Base-by-base conservation (phyloP, 108 stramenopile species). In the Cyclotella cryptica region DNA sequence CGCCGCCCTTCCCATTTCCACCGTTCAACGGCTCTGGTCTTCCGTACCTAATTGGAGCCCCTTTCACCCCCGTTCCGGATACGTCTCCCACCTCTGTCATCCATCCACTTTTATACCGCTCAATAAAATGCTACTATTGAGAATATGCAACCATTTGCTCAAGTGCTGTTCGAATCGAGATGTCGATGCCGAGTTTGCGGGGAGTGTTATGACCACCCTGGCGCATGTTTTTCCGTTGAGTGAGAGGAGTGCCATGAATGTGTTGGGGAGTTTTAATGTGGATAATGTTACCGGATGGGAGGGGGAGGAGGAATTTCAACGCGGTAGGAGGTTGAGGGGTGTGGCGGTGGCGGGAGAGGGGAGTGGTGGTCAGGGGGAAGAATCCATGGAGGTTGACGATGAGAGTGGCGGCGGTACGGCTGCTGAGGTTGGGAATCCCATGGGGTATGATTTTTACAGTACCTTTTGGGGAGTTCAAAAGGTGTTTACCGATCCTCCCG, bases 401-500 rank as follows among this genome's bases (percentile, higher is more conserved):
- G 69, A 76, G 46, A 42, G 53, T 55, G 22, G 45, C 22, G 55
- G n/a, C 4, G 19, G 26, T 1, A 53, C 21, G 1, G 6, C 9
- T 9, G 71, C 46, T 8, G 27, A 64, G 15, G 47, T 28, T 21
- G 35, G 19, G n/a, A 42, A 40, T 28, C 22, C 47, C 17, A n/a
- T 86, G 26, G 77, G 81, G 42, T 92, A 91, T 75, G 78, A 65
- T 13, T 78, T 92, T 24, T 95, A 95, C 72, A 60, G 81, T 66
- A 84, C 87, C 17, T 92, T 95, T 77, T 95, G 93, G 93, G 85
- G 80, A 10, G 26, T 95, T 26, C 93, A 95, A 85, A n/a, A 84
- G 62, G 88, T 89, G 19, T 91, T 95, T 77, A 74, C 89, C 22
- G 85, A 90, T 83, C 93, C 93, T 0, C 79, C 73, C 46, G 72